A percentile compares a stretch with the other conserved stretches of the same genome.
phyloP scores from a whole-genome alignment of 2,329 filamentous ascomycete genomes.

The Sclerotinia subarctica region DNA sequence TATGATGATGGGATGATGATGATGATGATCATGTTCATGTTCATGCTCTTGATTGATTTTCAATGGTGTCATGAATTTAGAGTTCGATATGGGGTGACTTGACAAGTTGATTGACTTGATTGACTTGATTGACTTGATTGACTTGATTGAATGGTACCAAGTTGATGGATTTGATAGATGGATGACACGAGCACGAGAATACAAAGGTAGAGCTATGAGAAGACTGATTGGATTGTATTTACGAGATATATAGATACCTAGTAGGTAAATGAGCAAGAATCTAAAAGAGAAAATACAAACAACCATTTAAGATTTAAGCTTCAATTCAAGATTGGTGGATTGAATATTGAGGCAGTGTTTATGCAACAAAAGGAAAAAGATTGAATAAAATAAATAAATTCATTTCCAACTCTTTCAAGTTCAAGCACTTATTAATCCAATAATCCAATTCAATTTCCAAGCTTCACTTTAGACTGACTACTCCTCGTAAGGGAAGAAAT shows the following conservation, averaged over 20 bases:
- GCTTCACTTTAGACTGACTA: neutral
- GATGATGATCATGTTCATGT: neutral
- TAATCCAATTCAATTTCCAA: neutral
- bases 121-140: no score
- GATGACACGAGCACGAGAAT: no score
- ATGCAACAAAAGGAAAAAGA: neutral
- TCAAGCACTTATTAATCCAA: neutral
- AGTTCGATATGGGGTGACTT: no score
- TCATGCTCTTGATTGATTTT: neutral
- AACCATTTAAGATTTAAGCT: neutral
- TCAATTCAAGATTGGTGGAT: neutral
- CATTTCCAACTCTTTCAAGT: neutral
- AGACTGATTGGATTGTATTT: no score
- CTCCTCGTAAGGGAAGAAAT: neutral
- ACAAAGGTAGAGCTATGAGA: no score
- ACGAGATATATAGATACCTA: no score
- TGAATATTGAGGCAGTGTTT: neutral
- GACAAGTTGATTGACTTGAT: no score
- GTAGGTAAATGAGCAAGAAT: no score
- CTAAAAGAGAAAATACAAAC: no score
- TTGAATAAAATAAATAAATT: neutral
- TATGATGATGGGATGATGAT: neutral
- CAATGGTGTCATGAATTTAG: no score
- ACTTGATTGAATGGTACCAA: no score
- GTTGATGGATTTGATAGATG: no score